Conservation (phyloP, 768 basidiomycete genomes). For the Boletellus ananas region DNA sequence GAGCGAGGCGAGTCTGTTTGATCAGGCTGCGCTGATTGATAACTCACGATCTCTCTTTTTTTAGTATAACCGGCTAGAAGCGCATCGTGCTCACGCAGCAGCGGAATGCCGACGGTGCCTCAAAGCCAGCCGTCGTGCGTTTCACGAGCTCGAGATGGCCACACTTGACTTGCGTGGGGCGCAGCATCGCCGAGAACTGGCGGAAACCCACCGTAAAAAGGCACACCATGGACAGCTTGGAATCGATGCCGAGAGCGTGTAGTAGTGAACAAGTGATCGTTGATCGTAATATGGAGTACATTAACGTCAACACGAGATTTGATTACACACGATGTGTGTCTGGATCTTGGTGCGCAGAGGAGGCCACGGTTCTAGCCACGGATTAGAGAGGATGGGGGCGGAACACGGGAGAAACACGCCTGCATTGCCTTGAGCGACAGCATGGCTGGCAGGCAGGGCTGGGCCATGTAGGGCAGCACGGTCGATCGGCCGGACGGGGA, state of each 20-base stretch:
- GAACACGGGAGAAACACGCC: slow-evolving; percentile 33
- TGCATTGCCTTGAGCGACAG: slow-evolving; percentile 70
- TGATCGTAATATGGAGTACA: slow-evolving; percentile 23
- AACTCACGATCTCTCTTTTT: neutral
- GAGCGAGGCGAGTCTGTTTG: slow-evolving; percentile 21
- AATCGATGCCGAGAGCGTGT: slow-evolving; percentile 41
- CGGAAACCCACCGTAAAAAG: slow-evolving; percentile 57
- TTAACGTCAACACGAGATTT: slow-evolving; percentile 44
- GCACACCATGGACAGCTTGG: slow-evolving; percentile 61
- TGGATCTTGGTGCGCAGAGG: slow-evolving; percentile 60
- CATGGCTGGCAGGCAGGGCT: slow-evolving; percentile 64
- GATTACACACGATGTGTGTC: slow-evolving; percentile 68
- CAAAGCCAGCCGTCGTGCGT: slow-evolving; percentile 45
- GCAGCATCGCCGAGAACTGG: slow-evolving; percentile 53
- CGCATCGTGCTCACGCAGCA: slow-evolving; percentile 38
- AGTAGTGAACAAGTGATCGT: slow-evolving; percentile 20
- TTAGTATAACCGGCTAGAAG: slow-evolving; percentile 34
- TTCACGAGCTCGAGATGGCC: slow-evolving; percentile 60
- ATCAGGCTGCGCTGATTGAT: neutral
- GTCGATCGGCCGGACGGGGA: slow-evolving; percentile 2
- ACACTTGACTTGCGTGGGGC: slow-evolving; percentile 57
- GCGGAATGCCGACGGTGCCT: slow-evolving; percentile 37
- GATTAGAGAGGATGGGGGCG: slow-evolving; percentile 6
- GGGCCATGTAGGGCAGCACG: slow-evolving; percentile 15
- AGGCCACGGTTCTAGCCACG: slow-evolving; percentile 54